Percentiles rank a stretch among this genome's conserved stretches.
Evolutionary conservation across 1,284 basidiomycete genomes (phyloP).

Genomic region (Stereum hirsutum): DNA sequence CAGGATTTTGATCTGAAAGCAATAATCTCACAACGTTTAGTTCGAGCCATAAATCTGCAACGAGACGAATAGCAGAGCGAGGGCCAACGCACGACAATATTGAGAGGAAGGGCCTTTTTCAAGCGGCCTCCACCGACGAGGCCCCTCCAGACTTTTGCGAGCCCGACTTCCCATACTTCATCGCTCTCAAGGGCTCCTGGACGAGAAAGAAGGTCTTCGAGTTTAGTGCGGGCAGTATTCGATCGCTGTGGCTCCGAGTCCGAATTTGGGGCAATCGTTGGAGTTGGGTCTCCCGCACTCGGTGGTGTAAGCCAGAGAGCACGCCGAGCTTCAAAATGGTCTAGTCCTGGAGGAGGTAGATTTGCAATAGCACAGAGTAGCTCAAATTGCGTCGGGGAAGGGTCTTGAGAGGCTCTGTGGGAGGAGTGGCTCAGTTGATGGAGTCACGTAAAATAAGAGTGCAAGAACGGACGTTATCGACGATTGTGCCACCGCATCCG

Average conservation of each 20-base stretch:
- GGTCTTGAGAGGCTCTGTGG: too few relatives aligned
- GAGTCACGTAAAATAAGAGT: too few relatives aligned
- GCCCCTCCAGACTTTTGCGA: slow-evolving; percentile 55
- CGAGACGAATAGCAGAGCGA: slow-evolving; percentile 8
- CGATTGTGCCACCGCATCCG: too few relatives aligned
- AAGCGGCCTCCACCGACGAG: slow-evolving; percentile 47
- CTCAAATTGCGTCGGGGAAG: slow-evolving; percentile 24
- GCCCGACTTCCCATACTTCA: slow-evolving; percentile 43
- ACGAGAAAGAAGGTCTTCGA: slow-evolving; percentile 41
- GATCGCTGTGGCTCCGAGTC: too few relatives aligned
- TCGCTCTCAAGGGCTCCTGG: slow-evolving; percentile 41
- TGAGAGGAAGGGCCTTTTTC: slow-evolving; percentile 49
- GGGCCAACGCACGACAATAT: slow-evolving; percentile 42
- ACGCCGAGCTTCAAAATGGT: slow-evolving; percentile 50
- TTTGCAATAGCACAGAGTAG: slow-evolving; percentile 23
- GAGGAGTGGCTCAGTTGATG: too few relatives aligned
- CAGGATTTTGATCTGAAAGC: slow-evolving; percentile 52
- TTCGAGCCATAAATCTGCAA: too few relatives aligned
- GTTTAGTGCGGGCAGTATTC: slow-evolving; percentile 31
- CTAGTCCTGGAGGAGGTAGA: slow-evolving; percentile 55
- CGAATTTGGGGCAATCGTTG: slow-evolving; percentile 18
- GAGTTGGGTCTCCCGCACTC: slow-evolving; percentile 10
- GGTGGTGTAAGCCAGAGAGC: slow-evolving; percentile 43
- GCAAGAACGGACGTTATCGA: too few relatives aligned
- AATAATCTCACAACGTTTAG: too few relatives aligned